A percentile compares a stretch with the other conserved stretches of the same genome.
These are phyloP conservation scores for Aspergillus unguis DNA, from an alignment of 2,329 filamentous ascomycete genomes.

Conservation along the genomic window DNA sequence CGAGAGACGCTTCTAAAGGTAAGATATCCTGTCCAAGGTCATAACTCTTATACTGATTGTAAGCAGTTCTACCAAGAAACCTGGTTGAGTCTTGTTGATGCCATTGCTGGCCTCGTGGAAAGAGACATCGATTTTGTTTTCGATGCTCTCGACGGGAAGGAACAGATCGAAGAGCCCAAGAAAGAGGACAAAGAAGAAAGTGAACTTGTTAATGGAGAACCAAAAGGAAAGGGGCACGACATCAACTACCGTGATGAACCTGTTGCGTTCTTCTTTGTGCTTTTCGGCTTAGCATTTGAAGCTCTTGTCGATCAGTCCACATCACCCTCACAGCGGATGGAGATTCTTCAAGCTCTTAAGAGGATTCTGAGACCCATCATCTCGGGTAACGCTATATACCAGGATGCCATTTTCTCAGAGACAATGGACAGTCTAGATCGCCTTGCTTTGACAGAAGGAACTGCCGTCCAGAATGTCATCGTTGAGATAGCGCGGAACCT, in stretches of 20 bases:
- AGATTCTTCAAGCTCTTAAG: constrained; percentile 85
- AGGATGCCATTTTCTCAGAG: constrained; percentile 92
- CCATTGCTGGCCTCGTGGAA: constrained; percentile 93
- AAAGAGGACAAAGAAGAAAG: constrained; percentile 24
- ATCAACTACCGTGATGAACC: constrained; percentile 99
- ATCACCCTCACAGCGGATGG: constrained; percentile 73
- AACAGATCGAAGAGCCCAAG: constrained; percentile 29
- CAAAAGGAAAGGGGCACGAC: constrained; percentile 61
- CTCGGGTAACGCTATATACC: constrained; percentile 93
- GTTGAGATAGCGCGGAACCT: constrained; percentile 90
- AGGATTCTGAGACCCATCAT: constrained; percentile 94
- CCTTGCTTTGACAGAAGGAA: constrained; percentile 83
- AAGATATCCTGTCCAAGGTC: constrained; percentile 12
- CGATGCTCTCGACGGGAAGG: constrained; percentile 87
- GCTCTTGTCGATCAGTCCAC: constrained; percentile 79
- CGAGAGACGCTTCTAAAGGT: constrained; percentile 81
- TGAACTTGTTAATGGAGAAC: constrained; percentile 16
- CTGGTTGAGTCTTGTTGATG: constrained; percentile 94
- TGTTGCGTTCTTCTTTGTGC: constrained; percentile 96
- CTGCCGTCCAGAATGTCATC: constrained; percentile 86
- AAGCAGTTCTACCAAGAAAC: constrained; percentile 86
- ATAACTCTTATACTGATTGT: too few species aligned
- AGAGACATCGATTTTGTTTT: constrained; percentile 98
- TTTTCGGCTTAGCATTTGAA: constrained; percentile 95
- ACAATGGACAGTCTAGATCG: constrained; percentile 95